Evolutionary conservation across 1,284 basidiomycete genomes (phyloP).

Genomic region (Boletus smithii): DNA sequence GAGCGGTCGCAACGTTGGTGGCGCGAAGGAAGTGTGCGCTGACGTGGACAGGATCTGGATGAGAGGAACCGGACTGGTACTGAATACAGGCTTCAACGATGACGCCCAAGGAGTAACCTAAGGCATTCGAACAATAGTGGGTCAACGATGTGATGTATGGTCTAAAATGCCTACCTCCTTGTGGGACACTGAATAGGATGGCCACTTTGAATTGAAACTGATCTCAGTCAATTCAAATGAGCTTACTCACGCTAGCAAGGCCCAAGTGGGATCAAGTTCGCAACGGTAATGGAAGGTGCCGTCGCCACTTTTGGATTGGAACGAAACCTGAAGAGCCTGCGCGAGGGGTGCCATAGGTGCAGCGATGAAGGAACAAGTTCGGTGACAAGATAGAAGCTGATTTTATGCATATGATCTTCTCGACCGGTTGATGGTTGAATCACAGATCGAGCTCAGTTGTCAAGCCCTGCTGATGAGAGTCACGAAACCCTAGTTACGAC

Average conservation of each 20-base stretch:
- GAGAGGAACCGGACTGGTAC: slow-evolving; percentile 44
- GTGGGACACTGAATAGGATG: slow-evolving; percentile 41
- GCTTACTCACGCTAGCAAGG: slow-evolving; percentile 40
- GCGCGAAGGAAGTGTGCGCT: slow-evolving; percentile 56
- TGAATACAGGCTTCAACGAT: slow-evolving; percentile 52
- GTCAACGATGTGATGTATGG: neutral
- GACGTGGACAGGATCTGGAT: slow-evolving; percentile 55
- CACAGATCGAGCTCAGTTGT: too few species aligned
- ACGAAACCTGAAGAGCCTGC: slow-evolving; percentile 22
- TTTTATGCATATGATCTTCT: too few species aligned
- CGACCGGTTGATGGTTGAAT: too few species aligned
- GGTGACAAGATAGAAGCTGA: too few species aligned
- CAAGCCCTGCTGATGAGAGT: too few species aligned
- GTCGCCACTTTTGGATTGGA: slow-evolving; percentile 15
- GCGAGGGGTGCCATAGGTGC: slow-evolving; percentile 21
- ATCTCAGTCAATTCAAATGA: neutral
- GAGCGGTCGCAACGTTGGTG: slow-evolving; percentile 39
- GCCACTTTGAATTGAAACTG: neutral
- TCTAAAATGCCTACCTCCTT: slow-evolving; percentile 44
- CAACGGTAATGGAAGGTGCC: slow-evolving; percentile 37
- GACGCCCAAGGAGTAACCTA: slow-evolving; percentile 57
- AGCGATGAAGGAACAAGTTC: too few species aligned
- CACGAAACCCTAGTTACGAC: too few species aligned
- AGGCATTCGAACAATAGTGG: neutral
- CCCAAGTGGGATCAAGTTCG: slow-evolving; percentile 44